Base-by-base conservation (phyloP, 805 yeast species). In the Spathaspora gorwiae region DNA sequence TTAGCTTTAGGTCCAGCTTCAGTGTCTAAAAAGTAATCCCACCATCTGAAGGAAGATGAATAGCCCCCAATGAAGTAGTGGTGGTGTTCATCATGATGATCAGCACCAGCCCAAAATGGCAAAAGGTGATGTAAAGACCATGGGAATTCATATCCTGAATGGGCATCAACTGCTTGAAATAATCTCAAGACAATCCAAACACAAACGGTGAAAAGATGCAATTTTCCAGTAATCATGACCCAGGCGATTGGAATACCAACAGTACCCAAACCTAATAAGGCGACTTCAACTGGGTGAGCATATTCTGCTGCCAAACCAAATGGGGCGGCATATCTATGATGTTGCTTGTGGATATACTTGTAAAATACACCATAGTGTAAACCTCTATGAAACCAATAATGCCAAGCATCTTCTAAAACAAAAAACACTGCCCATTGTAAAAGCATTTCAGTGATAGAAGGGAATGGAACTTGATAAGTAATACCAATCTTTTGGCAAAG, bases 61-160 rank as follows among this genome's bases (percentile, higher is more conserved):
- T 79, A 79, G 54, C 75, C 75, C 14, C 84, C 84, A 48, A 79
- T 77, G 51, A 79, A 79, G 57, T 73, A 75, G 53, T 78, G 84
- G 51, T 79, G 84, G 52, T 79, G 84, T 47, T 73, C 70, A 54
- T 79, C 84, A 54, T 79, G 84, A 54, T 79, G 84, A 46, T 75
- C 81, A 34, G 83, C 83, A 30, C 83, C 84, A 8, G 84, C 83
- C 84, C 84, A 79, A 61, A 79, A 71, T 37, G 84, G 84, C n/a
- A 79, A 42, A 56, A 77, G 66, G 46, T 76, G 60, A 57, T 78
- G 76, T 55, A 79, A 67, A 1, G 82, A 78, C 80, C 79, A 77
- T 4, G 84, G 84, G 62, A 79, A 79, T 47, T 79, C 83, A 55
- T 79, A 79, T 35, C 84, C 84, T 2, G 81, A 76, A 53, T 79